Conservation (phyloP, 2,329 filamentous ascomycete species). For the Spiromastix sp. region DNA sequence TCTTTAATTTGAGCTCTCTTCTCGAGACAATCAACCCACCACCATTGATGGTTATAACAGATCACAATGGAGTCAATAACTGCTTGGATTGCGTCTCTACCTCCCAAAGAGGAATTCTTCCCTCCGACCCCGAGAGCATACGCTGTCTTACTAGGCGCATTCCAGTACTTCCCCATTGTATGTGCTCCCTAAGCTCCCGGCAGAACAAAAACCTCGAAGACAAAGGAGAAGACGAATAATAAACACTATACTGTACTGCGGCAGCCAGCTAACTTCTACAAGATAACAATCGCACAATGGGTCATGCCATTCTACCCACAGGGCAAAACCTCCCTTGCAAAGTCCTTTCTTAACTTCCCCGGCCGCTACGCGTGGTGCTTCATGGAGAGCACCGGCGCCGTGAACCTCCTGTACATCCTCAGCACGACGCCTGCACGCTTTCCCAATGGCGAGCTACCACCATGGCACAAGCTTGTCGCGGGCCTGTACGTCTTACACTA, state of each 20-base stretch:
- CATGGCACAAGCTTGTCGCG: slow-evolving; percentile 26
- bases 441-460: slow-evolving; percentile 20
- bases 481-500: slow-evolving; percentile 66
- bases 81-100: slow-evolving; percentile 16
- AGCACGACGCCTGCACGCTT: slow-evolving; percentile 49
- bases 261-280: not conserved
- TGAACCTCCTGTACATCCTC: slow-evolving; percentile 73
- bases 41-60: no score
- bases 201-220: not conserved
- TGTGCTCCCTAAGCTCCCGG: slow-evolving; percentile 20
- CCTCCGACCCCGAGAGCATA: slow-evolving; percentile 30
- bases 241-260: slow-evolving; percentile 1
- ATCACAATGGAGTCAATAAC: slow-evolving; percentile 12
- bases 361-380: slow-evolving; percentile 78
- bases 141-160: slow-evolving; percentile 22
- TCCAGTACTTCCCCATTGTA: slow-evolving; percentile 35
- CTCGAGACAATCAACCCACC: no score
- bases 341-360: slow-evolving; percentile 69
- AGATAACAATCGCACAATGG: slow-evolving; percentile 71
- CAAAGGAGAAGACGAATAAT: no score
- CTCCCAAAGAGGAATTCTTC: slow-evolving; percentile 21
- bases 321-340: slow-evolving; percentile 71
- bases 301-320: slow-evolving; percentile 71
- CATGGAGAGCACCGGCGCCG: slow-evolving; percentile 75
- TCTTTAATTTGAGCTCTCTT: no score